phyloP scores from a whole-genome alignment of 208 protist genomes.

The Leishmania tropica region DNA sequence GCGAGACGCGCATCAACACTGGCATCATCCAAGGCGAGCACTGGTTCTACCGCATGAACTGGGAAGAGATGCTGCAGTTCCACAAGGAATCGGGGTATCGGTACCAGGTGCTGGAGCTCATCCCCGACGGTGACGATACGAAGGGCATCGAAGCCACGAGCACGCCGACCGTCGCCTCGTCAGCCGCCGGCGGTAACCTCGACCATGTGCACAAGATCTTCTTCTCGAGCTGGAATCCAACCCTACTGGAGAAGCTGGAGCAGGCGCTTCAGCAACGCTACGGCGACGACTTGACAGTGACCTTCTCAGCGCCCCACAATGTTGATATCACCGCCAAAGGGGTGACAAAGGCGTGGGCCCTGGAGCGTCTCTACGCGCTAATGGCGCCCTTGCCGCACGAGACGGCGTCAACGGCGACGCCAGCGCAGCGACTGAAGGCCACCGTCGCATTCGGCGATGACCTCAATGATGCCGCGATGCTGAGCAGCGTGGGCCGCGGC shows the following conservation, averaged over 20 bases:
- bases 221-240: slow-evolving; percentile 53
- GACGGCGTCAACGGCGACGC: slow-evolving; percentile 11
- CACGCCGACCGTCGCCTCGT: slow-evolving; percentile 4
- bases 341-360: slow-evolving; percentile 34
- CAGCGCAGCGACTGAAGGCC: slow-evolving; percentile 33
- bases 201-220: slow-evolving; percentile 57
- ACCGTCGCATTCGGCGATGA: slow-evolving; percentile 71
- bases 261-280: slow-evolving; percentile 37
- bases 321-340: slow-evolving; percentile 31
- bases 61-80: slow-evolving; percentile 53
- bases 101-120: slow-evolving; percentile 41
- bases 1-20: slow-evolving; percentile 56
- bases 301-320: slow-evolving; percentile 38
- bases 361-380: slow-evolving; percentile 28
- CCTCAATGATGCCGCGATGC: slow-evolving; percentile 72
- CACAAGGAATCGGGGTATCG: slow-evolving; percentile 50
- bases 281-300: slow-evolving; percentile 30
- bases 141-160: slow-evolving; percentile 11
- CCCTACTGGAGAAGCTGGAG: slow-evolving; percentile 34
- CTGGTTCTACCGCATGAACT: slow-evolving; percentile 37
- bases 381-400: slow-evolving; percentile 39
- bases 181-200: slow-evolving; percentile 8
- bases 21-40: slow-evolving; percentile 46
- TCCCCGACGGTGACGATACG: slow-evolving; percentile 4
- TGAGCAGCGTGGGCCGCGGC: slow-evolving; percentile 47